Evolutionary conservation across 164 flowering plant species (phyloP).

Genomic region (Kingdonia uniflora): DNA sequence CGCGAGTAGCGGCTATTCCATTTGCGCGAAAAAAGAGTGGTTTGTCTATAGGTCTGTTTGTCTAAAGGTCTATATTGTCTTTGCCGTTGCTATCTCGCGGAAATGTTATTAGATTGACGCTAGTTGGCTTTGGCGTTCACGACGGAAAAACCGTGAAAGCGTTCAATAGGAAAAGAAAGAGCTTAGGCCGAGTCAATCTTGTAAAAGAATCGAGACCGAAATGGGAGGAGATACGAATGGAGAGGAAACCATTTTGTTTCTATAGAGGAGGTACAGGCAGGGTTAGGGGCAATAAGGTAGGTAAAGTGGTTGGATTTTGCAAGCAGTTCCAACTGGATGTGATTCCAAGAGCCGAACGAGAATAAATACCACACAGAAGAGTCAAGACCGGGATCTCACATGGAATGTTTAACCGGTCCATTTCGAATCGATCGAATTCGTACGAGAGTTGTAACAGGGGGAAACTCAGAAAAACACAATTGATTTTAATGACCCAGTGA

Average conservation of each 20-base stretch:
- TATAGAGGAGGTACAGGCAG: not conserved
- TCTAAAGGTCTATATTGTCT: too few species aligned
- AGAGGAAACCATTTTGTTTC: constrained; percentile 1
- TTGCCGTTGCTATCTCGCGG: too few species aligned
- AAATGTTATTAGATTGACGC: too few species aligned
- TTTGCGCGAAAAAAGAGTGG: too few species aligned
- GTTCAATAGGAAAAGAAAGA: too few species aligned
- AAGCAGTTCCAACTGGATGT: not conserved
- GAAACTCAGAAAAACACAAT: not conserved
- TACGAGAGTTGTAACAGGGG: constrained; percentile 3
- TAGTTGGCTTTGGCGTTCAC: too few species aligned
- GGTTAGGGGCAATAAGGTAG: constrained; percentile 5
- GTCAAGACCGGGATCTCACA: not conserved
- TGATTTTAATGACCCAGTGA: not conserved
- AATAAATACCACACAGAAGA: constrained; percentile 1
- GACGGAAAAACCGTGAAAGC: too few species aligned
- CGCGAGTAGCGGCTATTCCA: too few species aligned
- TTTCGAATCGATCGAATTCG: not conserved
- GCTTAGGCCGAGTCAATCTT: not conserved
- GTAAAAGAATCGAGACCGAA: not conserved
- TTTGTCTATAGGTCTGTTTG: too few species aligned
- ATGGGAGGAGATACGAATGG: not conserved
- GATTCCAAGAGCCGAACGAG: not conserved
- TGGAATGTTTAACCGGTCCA: not conserved
- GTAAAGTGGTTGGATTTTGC: constrained; percentile 4